Conservation (phyloP, 2,329 filamentous ascomycete genomes). For the Talaromyces sp. region DNA sequence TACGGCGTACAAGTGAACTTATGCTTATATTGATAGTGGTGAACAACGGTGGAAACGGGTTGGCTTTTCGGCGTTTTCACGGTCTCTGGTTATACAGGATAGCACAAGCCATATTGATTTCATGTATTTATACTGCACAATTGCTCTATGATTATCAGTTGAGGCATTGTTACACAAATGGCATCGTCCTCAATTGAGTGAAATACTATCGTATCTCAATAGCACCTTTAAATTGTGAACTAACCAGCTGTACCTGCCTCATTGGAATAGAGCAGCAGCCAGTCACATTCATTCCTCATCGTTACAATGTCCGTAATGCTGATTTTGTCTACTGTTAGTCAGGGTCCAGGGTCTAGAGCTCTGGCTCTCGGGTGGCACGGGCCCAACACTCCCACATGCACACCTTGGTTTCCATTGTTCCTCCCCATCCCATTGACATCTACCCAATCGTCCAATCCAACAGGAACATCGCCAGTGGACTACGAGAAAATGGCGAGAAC, state of each 20-base stretch:
- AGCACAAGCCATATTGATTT: constrained; percentile 8
- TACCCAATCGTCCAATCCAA: constrained; percentile 16
- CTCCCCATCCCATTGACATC: constrained; percentile 10
- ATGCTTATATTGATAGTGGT: not conserved
- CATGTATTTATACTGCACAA: not conserved
- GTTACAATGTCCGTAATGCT: not conserved
- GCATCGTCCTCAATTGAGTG: not conserved
- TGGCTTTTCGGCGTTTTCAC: constrained; percentile 9
- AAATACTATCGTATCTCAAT: not conserved
- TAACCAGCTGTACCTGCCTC: not conserved
- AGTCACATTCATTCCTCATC: not conserved
- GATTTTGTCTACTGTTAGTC: not conserved
- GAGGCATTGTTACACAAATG: not conserved
- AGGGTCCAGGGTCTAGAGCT: not conserved
- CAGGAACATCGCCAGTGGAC: constrained; percentile 21
- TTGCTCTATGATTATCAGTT: not conserved
- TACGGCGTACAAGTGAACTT: not conserved
- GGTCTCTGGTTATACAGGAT: not conserved
- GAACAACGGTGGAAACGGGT: not conserved
- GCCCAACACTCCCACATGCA: not conserved
- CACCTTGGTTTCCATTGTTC: constrained; percentile 2
- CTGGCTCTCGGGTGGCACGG: not conserved
- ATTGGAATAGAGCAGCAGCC: not conserved
- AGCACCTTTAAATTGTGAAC: not conserved
- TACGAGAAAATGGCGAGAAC: constrained; percentile 31